Evolutionary conservation across 2,329 filamentous ascomycete genomes (phyloP).

Genomic region (Colletotrichum cordylinicola): DNA sequence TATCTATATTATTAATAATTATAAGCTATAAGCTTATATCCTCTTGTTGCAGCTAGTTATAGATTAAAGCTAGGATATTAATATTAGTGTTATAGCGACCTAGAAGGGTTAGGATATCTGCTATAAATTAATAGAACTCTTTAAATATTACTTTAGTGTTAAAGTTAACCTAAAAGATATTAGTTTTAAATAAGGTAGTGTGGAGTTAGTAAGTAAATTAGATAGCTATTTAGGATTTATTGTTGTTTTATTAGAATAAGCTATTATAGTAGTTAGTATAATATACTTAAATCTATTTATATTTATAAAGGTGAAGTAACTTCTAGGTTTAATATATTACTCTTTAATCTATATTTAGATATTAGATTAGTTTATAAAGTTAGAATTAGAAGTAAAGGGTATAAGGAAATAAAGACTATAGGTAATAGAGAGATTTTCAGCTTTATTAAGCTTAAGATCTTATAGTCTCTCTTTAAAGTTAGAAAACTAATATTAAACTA

Average conservation of each 20-base stretch:
- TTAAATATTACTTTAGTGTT: conserved; percentile 13
- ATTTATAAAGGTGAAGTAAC: conserved; percentile 8
- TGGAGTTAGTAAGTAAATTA: conserved; percentile 15
- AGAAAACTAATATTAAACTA: background rate
- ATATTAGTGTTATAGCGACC: too few species aligned
- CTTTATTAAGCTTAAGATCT: background rate
- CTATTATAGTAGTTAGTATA: background rate
- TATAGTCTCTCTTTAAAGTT: background rate
- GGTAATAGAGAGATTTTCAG: background rate
- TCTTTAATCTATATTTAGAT: conserved; percentile 9
- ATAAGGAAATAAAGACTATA: conserved; percentile 6
- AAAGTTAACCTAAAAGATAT: conserved; percentile 22
- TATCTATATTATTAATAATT: too few species aligned
- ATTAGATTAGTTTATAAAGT: conserved; percentile 14
- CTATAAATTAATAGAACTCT: conserved; percentile 12
- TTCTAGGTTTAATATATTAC: background rate
- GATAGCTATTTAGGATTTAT: conserved; percentile 26
- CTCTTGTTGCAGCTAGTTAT: too few species aligned
- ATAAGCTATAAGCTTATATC: too few species aligned
- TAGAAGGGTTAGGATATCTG: too few species aligned
- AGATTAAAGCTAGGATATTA: too few species aligned
- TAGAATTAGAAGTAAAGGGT: conserved; percentile 16
- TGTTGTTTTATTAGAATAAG: background rate
- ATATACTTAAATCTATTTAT: conserved; percentile 22
- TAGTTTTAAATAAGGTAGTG: background rate